phyloP scores from a whole-genome alignment of 352 stramenopile species.

The Phytophthora aleatoria region DNA sequence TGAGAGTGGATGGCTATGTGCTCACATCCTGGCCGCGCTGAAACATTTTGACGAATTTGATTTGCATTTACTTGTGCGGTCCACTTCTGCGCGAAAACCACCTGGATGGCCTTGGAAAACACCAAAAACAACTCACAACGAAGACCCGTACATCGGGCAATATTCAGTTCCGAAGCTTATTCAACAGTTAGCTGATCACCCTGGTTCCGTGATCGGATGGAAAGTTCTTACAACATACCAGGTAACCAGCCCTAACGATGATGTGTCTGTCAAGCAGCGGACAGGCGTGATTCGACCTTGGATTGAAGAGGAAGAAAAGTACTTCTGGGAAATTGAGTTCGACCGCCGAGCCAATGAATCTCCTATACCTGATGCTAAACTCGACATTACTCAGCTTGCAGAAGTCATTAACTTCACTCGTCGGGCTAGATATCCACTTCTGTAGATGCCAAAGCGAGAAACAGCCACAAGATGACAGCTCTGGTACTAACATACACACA shows the following conservation, averaged over 20 bases:
- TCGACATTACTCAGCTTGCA: not conserved
- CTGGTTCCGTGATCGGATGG: not conserved
- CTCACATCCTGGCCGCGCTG: not conserved
- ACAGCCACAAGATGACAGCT: not conserved
- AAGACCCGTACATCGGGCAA: not conserved
- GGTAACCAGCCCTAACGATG: not conserved
- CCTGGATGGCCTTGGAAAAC: not conserved
- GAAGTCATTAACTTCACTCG: constrained; percentile 1
- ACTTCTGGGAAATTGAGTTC: not conserved
- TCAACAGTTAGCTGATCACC: not conserved
- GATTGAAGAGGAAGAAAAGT: not conserved
- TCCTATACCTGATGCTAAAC: not conserved
- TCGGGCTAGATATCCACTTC: not conserved
- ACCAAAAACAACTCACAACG: not conserved
- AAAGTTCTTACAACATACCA: not conserved
- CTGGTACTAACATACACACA: too few species aligned
- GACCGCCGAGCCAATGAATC: not conserved
- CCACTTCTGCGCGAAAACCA: not conserved
- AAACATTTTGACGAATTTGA: not conserved
- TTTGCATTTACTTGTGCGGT: not conserved
- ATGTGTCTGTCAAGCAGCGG: not conserved
- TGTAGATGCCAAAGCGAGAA: not conserved
- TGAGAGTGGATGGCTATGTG: not conserved
- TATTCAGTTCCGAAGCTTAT: not conserved
- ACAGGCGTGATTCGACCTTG: not conserved